A percentile compares a stretch with the other conserved stretches of the same genome.
phyloP scores from a whole-genome alignment of 2,329 filamentous ascomycete genomes.

The Venturia oleaginea region DNA sequence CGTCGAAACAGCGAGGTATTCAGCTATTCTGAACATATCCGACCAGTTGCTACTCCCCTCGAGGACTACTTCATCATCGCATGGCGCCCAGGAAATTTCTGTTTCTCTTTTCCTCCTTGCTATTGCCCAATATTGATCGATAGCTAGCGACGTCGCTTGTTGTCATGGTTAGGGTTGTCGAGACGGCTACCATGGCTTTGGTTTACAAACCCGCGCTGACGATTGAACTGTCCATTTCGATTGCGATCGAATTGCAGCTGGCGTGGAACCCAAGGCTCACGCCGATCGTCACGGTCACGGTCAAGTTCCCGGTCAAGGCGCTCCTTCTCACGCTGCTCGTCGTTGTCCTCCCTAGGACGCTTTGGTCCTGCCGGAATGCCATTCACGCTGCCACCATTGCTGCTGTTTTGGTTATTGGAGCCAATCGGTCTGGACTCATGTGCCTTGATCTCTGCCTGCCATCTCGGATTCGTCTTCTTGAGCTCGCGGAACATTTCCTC shows the following conservation, averaged over 20 bases:
- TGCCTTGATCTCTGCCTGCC: not conserved
- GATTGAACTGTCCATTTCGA: not conserved
- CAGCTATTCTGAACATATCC: not conserved
- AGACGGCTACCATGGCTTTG: not conserved
- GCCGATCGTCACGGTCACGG: not conserved
- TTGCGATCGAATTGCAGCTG: not conserved
- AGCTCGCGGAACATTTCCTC: not conserved
- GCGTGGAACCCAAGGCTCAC: not conserved
- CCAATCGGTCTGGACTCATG: not conserved
- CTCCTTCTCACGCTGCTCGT: not conserved
- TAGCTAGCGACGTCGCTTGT: not conserved
- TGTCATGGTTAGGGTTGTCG: slow-evolving; percentile 1
- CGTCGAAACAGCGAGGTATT: not conserved
- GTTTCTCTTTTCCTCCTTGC: not conserved
- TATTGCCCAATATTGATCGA: not conserved
- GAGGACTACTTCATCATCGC: not conserved
- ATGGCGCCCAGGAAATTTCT: no score
- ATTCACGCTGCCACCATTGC: not conserved
- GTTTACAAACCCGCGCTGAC: not conserved
- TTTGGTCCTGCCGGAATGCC: not conserved
- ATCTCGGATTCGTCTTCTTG: not conserved
- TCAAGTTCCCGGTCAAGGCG: not conserved
- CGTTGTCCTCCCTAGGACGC: slow-evolving; percentile 1
- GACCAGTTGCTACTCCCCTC: not conserved
- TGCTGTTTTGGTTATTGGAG: not conserved